phyloP scores from a whole-genome alignment of 768 basidiomycete species.

The Punctularia strigosozonata region DNA sequence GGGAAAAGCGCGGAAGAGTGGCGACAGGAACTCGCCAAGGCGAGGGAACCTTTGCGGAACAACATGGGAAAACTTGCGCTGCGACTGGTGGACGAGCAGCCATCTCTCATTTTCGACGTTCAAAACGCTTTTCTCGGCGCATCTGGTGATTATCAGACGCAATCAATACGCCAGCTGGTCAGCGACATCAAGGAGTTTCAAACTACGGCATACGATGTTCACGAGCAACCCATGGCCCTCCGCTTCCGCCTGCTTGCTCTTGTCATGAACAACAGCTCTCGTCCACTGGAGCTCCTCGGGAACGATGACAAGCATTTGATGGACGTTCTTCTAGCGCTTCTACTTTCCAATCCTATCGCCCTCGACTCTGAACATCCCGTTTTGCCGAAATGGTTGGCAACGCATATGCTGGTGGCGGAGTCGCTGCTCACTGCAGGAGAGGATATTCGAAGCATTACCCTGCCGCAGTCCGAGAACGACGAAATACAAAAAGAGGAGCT shows the following conservation, averaged over 20 bases:
- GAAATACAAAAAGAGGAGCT: constrained; percentile 39
- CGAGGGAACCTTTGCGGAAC: constrained; percentile 53
- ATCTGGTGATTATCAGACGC: constrained; percentile 41
- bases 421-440: constrained; percentile 68
- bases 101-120: constrained; percentile 82
- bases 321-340: constrained; percentile 54
- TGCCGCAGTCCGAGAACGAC: constrained; percentile 69
- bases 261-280: constrained; percentile 64
- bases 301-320: constrained; percentile 47
- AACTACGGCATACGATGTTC: constrained; percentile 48
- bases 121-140: constrained; percentile 69
- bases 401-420: constrained; percentile 78
- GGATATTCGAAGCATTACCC: constrained; percentile 48
- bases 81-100: constrained; percentile 74
- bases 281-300: constrained; percentile 33
- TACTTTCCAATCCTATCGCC: constrained; percentile 43
- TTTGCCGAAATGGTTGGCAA: constrained; percentile 79
- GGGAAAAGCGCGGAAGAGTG: constrained; percentile 51
- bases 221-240: constrained; percentile 69
- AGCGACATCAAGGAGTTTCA: constrained; percentile 68
- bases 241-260: constrained; percentile 80
- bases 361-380: constrained; percentile 39
- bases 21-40: constrained; percentile 51
- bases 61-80: constrained; percentile 62
- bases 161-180: constrained; percentile 61